Conservation (phyloP, 2,329 filamentous ascomycete species). For the Bipolaris sorokiniana region DNA sequence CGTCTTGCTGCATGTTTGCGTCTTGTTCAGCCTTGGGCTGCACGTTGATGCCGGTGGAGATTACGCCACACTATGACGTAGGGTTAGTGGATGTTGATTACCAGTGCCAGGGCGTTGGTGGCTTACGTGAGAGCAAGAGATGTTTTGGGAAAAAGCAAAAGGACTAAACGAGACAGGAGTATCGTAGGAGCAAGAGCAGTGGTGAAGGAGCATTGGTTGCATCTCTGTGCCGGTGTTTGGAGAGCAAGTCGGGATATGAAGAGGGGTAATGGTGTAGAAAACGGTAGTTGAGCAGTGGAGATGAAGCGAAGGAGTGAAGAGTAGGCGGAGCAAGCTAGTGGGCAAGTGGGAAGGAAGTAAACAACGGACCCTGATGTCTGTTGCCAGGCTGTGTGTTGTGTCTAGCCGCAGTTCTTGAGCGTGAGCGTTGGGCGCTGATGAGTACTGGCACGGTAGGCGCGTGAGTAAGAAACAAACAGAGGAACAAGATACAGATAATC, state of each 20-base stretch:
- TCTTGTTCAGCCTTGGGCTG: slow-evolving; percentile 38
- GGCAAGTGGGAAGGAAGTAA: slow-evolving; percentile 18
- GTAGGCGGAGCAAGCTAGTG: slow-evolving; percentile 18
- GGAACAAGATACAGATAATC: neutral
- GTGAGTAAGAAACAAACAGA: slow-evolving; percentile 22
- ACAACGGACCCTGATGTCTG: slow-evolving; percentile 20
- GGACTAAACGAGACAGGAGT: slow-evolving; percentile 51
- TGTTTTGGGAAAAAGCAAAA: slow-evolving; percentile 53
- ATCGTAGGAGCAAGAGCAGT: slow-evolving; percentile 49
- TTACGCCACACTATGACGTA: slow-evolving; percentile 54
- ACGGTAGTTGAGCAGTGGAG: slow-evolving; percentile 1
- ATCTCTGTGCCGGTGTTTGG: slow-evolving; percentile 28
- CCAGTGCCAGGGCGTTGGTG: slow-evolving; percentile 13
- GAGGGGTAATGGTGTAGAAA: slow-evolving; percentile 8
- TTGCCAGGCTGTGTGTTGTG: slow-evolving; percentile 14
- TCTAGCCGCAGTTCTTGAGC: slow-evolving; percentile 17
- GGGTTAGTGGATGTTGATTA: slow-evolving; percentile 32
- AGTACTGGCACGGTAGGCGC: slow-evolving; percentile 16
- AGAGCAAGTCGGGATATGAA: slow-evolving; percentile 16
- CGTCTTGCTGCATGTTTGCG: slow-evolving; percentile 71
- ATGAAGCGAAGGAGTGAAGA: slow-evolving; percentile 33
- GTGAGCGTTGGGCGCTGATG: slow-evolving; percentile 35
- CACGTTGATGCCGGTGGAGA: slow-evolving; percentile 53
- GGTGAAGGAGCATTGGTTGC: slow-evolving; percentile 48
- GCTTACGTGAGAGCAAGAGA: slow-evolving; percentile 56